phyloP scores from a whole-genome alignment of 75 land plant species.

The Pinus taeda region DNA sequence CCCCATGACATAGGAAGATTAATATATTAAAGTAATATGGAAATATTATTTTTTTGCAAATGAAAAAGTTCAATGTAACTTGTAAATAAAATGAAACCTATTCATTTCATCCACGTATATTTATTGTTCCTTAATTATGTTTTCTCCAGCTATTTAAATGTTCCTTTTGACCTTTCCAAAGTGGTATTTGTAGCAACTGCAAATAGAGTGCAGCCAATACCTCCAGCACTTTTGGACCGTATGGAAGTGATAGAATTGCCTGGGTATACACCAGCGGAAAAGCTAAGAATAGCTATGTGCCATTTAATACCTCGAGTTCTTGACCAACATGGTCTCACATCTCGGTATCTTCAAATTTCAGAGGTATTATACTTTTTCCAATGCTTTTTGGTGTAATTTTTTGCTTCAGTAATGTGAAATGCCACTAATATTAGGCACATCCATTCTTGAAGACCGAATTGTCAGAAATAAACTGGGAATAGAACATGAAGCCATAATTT shows the following conservation, averaged over 20 bases:
- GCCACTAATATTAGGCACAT: not conserved
- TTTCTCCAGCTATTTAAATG: conserved; percentile 81
- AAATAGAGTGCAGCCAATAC: conserved; percentile 75
- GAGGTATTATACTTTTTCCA: conserved; percentile 52
- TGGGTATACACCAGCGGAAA: conserved; percentile 95
- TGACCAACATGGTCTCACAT: conserved; percentile 88
- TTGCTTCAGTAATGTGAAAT: not conserved
- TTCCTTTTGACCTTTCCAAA: conserved; percentile 97
- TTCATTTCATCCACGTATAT: not conserved
- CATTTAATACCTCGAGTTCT: conserved; percentile 94
- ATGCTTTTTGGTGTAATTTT: not conserved
- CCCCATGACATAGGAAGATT: not conserved
- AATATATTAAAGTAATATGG: not conserved
- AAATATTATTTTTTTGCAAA: not conserved
- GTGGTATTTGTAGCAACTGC: conserved; percentile 97
- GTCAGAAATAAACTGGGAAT: not conserved
- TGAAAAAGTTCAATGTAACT: not conserved
- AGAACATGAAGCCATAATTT: not conserved
- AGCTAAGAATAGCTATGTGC: conserved; percentile 82
- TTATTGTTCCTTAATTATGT: conserved; percentile 34
- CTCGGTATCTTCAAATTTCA: conserved; percentile 78
- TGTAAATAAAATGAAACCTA: not conserved
- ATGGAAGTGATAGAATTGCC: conserved; percentile 98
- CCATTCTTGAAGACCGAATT: not conserved
- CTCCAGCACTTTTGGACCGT: conserved; percentile 92